These are phyloP conservation scores for Aspergillus japonicus DNA, from an alignment of 2,329 filamentous ascomycete genomes.

Conservation along the genomic window DNA sequence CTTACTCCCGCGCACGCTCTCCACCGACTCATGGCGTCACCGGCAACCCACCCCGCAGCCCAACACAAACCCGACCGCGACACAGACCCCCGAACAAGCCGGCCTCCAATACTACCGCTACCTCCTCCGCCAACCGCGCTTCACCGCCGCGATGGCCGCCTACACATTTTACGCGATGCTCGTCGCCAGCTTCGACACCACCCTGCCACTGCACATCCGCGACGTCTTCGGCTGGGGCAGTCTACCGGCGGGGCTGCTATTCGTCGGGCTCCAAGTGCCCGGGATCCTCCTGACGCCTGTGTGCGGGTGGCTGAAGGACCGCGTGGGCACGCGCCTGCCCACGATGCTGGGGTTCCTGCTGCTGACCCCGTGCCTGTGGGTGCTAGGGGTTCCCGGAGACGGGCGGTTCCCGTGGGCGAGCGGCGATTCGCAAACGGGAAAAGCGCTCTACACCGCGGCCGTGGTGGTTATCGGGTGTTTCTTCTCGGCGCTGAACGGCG, in stretches of 20 bases:
- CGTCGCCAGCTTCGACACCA: slow-evolving; percentile 22
- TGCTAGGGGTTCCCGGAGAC: slow-evolving; percentile 8
- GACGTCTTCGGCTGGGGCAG: slow-evolving; percentile 24
- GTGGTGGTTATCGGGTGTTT: slow-evolving; percentile 5
- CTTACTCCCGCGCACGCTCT: background rate
- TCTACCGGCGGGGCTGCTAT: slow-evolving; percentile 18
- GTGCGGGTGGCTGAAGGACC: slow-evolving; percentile 20
- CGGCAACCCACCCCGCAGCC: background rate
- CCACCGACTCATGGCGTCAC: background rate
- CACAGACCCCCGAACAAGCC: background rate
- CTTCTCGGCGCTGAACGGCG: background rate
- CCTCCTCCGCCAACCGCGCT: slow-evolving; percentile 14
- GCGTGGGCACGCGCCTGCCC: slow-evolving; percentile 14
- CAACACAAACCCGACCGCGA: background rate
- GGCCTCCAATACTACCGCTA: slow-evolving; percentile 15
- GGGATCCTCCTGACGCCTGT: slow-evolving; percentile 15
- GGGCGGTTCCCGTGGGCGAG: slow-evolving; percentile 1
- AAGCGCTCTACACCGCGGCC: background rate
- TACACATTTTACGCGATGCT: slow-evolving; percentile 12
- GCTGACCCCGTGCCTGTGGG: slow-evolving; percentile 8
- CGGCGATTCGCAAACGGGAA: background rate
- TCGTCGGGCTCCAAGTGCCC: slow-evolving; percentile 19
- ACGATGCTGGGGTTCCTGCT: slow-evolving; percentile 8
- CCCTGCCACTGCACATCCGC: slow-evolving; percentile 24
- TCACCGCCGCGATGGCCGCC: slow-evolving; percentile 14